A percentile compares a stretch with the other conserved stretches of the same genome.
Evolutionary conservation across 2,329 filamentous ascomycete species (phyloP).

Genomic region (Tolypocladium capitatum): DNA sequence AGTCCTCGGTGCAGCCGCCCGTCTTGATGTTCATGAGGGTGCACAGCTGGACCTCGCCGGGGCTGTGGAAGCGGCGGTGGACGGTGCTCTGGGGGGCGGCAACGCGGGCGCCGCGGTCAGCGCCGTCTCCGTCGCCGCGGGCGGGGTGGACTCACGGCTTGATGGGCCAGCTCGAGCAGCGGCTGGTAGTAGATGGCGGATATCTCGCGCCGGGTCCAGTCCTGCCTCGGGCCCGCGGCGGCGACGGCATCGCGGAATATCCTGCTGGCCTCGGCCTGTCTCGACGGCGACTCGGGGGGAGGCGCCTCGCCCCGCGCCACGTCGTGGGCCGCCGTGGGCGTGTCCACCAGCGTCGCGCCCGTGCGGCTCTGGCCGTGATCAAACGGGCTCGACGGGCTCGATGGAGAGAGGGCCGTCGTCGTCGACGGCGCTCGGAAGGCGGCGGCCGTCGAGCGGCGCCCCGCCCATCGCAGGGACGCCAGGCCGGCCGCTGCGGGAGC

Average conservation of each 20-base stretch:
- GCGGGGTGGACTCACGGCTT: constrained; percentile 41
- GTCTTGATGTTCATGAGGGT: constrained; percentile 97
- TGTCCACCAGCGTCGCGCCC: constrained; percentile 7
- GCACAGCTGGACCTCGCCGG: constrained; percentile 76
- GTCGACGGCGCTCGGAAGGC: constrained; percentile 3
- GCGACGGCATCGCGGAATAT: constrained; percentile 40
- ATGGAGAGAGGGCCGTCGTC: background rate
- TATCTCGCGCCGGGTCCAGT: constrained; percentile 76
- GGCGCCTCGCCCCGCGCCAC: background rate
- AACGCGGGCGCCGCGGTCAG: constrained; percentile 3
- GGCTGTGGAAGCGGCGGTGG: constrained; percentile 76
- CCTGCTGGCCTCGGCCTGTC: constrained; percentile 10
- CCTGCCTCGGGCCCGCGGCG: constrained; percentile 48
- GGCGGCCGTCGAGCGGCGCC: background rate
- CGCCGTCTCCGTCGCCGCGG: background rate
- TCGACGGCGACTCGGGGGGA: constrained; percentile 1
- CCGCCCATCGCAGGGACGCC: constrained; percentile 2
- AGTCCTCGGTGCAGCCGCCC: constrained; percentile 83
- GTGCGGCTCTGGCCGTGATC: background rate
- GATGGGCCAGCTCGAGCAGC: constrained; percentile 64
- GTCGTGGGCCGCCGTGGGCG: constrained; percentile 3
- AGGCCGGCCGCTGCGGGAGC: constrained; percentile 1
- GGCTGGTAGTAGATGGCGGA: constrained; percentile 70
- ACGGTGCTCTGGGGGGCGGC: constrained; percentile 60
- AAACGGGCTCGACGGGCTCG: background rate